Conservation (phyloP, 2,329 filamentous ascomycete genomes). For the Salinomyces thailandicus region DNA sequence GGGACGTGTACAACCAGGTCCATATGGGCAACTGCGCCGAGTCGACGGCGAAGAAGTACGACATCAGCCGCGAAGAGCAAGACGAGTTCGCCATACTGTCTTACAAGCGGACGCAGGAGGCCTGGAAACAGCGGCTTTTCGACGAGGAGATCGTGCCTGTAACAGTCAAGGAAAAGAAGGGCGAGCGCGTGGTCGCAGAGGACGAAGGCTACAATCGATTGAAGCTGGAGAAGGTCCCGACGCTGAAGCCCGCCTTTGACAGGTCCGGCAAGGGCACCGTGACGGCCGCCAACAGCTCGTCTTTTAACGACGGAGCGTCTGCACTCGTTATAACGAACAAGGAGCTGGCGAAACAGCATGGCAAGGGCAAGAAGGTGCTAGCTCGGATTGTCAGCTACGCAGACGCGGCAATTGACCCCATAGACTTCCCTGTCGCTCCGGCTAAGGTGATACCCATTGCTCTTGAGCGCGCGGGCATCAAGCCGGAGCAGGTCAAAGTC, state of each 20-base stretch:
- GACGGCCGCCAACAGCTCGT: slow-evolving; percentile 88
- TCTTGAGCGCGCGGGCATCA: slow-evolving; percentile 78
- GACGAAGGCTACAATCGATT: slow-evolving; percentile 87
- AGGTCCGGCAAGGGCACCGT: slow-evolving; percentile 78
- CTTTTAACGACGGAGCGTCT: slow-evolving; percentile 87
- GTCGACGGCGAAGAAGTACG: slow-evolving; percentile 79
- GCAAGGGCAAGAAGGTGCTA: slow-evolving; percentile 66
- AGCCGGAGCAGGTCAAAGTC: slow-evolving; percentile 78
- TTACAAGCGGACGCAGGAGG: slow-evolving; percentile 80
- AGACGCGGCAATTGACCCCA: slow-evolving; percentile 79
- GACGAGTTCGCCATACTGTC: slow-evolving; percentile 83
- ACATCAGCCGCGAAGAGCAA: slow-evolving; percentile 72
- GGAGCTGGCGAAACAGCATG: slow-evolving; percentile 70
- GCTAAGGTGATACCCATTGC: slow-evolving; percentile 87
- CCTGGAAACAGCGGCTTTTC: slow-evolving; percentile 75
- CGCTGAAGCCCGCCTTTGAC: slow-evolving; percentile 83
- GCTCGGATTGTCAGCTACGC: slow-evolving; percentile 76
- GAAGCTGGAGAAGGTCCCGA: slow-evolving; percentile 75
- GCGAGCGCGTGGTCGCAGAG: slow-evolving; percentile 63
- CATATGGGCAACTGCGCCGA: slow-evolving; percentile 98
- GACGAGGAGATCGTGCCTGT: slow-evolving; percentile 85
- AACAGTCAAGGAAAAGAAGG: slow-evolving; percentile 73
- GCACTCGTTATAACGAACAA: slow-evolving; percentile 78
- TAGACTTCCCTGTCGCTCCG: slow-evolving; percentile 91
- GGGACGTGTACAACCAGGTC: slow-evolving; percentile 92